Conservation (phyloP, 2,329 filamentous ascomycete genomes). For the Grosmannia serpens region DNA sequence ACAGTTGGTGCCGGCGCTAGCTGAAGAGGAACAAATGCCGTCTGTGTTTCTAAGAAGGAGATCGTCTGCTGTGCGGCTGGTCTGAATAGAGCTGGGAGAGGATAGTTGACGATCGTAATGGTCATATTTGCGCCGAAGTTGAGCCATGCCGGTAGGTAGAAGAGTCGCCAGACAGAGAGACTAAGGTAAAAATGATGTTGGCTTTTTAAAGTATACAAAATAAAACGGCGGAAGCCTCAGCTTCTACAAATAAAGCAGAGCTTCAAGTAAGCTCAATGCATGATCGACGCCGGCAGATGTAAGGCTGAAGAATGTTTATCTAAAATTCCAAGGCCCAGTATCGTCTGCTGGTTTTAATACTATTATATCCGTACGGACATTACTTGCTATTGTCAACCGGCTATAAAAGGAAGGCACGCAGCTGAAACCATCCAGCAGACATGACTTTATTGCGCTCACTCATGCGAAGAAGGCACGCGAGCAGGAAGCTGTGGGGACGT, state of each 20-base stretch:
- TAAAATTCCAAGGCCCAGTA: background rate
- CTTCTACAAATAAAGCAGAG: background rate
- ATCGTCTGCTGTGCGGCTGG: background rate
- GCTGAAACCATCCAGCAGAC: background rate
- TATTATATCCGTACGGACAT: background rate
- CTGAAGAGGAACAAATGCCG: background rate
- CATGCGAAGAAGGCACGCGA: background rate
- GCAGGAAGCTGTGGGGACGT: background rate
- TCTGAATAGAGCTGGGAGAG: slow-evolving; percentile 4
- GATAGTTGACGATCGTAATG: background rate
- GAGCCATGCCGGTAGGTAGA: background rate
- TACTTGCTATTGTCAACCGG: background rate
- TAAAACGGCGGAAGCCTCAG: background rate
- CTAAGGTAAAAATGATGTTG: background rate
- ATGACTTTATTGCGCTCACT: background rate
- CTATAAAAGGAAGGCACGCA: background rate
- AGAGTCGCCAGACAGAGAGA: background rate
- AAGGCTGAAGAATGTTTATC: slow-evolving; percentile 1
- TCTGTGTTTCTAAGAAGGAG: background rate
- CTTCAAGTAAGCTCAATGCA: background rate
- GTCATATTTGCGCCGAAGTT: background rate
- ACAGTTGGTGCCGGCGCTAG: background rate
- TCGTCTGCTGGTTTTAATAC: background rate
- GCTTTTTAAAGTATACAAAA: background rate
- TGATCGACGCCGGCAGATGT: background rate